These are phyloP conservation scores for Marvania coccoides DNA, from an alignment of 139 green algal species.

Conservation along the genomic window DNA sequence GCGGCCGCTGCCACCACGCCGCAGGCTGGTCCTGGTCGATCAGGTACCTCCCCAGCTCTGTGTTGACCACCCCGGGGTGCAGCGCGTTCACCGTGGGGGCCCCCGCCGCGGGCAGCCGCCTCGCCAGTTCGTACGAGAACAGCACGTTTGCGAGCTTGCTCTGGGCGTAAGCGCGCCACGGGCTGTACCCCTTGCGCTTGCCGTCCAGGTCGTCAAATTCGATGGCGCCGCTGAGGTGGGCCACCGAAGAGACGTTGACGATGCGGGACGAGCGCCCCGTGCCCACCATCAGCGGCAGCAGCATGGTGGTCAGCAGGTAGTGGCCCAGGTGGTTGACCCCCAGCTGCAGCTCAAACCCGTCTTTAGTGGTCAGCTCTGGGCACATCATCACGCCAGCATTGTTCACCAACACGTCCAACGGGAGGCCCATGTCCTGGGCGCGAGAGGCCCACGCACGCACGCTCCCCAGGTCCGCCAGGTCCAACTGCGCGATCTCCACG, in stretches of 20 bases:
- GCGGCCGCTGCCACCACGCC: constrained; percentile 29
- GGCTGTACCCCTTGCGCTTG: constrained; percentile 31
- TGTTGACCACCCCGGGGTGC: constrained; percentile 78
- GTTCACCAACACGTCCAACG: constrained; percentile 70
- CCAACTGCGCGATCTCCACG: constrained; percentile 40
- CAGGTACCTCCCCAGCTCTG: constrained; percentile 59
- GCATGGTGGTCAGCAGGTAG: constrained; percentile 60
- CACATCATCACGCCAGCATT: constrained; percentile 78
- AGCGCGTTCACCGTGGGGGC: constrained; percentile 60
- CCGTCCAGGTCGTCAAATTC: constrained; percentile 67
- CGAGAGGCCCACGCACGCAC: constrained; percentile 40
- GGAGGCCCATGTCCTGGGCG: constrained; percentile 33
- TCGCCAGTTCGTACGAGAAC: constrained; percentile 78
- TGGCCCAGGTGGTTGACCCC: constrained; percentile 66
- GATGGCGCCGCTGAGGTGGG: constrained; percentile 66
- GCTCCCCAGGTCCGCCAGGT: constrained; percentile 51
- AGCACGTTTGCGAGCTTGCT: constrained; percentile 87
- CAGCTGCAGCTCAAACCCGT: constrained; percentile 73
- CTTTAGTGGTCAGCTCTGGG: constrained; percentile 51
- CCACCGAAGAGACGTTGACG: constrained; percentile 70
- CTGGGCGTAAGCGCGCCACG: constrained; percentile 54
- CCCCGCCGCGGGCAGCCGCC: constrained; percentile 22
- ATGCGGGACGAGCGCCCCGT: constrained; percentile 32
- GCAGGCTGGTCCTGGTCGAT: neutral
- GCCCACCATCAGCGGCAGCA: constrained; percentile 55